phyloP scores from a whole-genome alignment of 179 eudicot species.

The Vitellaria paradoxa region DNA sequence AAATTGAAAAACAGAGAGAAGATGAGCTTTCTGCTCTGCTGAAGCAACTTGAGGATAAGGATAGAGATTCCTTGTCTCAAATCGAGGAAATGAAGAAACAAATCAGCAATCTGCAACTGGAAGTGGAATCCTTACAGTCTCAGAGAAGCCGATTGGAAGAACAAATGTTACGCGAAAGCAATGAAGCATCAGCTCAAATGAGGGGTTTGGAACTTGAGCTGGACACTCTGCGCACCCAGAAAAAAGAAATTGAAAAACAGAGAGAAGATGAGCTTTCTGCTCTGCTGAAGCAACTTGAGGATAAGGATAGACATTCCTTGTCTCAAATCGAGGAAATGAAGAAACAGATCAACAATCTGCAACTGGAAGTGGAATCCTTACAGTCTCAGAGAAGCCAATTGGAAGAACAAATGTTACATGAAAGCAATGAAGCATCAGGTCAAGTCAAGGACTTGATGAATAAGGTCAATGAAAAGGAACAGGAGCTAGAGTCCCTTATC shows the following conservation, averaged over 20 bases:
- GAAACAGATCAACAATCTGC: slow-evolving; percentile 28
- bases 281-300: slow-evolving; percentile 47
- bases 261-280: slow-evolving; percentile 37
- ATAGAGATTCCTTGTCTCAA: slow-evolving; percentile 41
- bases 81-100: slow-evolving; percentile 18
- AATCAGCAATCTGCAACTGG: slow-evolving; percentile 29
- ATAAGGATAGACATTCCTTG: slow-evolving; percentile 42
- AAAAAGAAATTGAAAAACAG: slow-evolving; percentile 42
- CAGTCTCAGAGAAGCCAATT: slow-evolving; percentile 30
- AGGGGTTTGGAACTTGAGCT: slow-evolving; percentile 28
- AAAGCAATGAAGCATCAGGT: slow-evolving; percentile 10
- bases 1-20: slow-evolving; percentile 48
- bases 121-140: slow-evolving; percentile 37
- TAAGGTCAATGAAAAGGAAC: slow-evolving; percentile 35
- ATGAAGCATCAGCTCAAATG: slow-evolving; percentile 24
- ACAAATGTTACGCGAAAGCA: slow-evolving; percentile 28
- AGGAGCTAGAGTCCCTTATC: slow-evolving; percentile 31
- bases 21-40: slow-evolving; percentile 34
- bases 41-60: slow-evolving; percentile 48
- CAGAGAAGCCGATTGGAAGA: slow-evolving; percentile 50
- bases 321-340: slow-evolving; percentile 35
- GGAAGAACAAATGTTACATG: slow-evolving; percentile 28
- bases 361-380: slow-evolving; percentile 35
- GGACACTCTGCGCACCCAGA: slow-evolving; percentile 20
- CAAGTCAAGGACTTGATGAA: slow-evolving; percentile 28